Base-by-base conservation (phyloP, 805 yeast species). In the Ogataea glucozyma region DNA sequence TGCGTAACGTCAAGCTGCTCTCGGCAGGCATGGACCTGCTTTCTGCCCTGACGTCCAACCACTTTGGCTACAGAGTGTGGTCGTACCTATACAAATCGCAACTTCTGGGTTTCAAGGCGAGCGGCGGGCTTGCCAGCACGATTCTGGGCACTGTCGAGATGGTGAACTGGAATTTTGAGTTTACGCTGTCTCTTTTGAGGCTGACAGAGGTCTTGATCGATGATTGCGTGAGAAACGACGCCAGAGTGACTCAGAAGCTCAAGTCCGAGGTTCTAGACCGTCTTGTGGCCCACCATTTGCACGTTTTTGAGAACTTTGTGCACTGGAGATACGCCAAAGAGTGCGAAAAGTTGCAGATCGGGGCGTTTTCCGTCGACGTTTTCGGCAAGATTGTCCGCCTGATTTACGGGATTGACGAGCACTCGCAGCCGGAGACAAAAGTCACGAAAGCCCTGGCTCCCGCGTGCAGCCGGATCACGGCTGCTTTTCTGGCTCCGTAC, bases 31-130 rank as follows among this genome's bases (percentile, higher is more conserved):
- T 80, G 16, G 61, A 72, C 9, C 73, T 86, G 17, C 65, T 88
- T 22, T 63, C 72, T 1, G 67, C 73, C 0, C 13, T 67, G 77
- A 29, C 68, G 69, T 29, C 67, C 67, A 35, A 64, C 21, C 59
- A 77, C 5, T 75, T 71, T 29, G 78, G 95, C 0, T 72, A 75
- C 46, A 70, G 88, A 43, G 84, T 89, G 3, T 90, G 97, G 96
- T 75, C 88, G 0, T 83, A 83, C 55, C 62, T 91, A 11, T 74
- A 79, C 17, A 78, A 79, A 38, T 83, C 95, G 0, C 74, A 78
- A 14, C 65, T 89, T 21, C 66, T 88, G 1, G 81, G 83, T 11
- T 71, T 73, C 37, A 72, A 76, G 43, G 80, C 80, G 1, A 78
- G 77, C 48, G 87, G 85, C 31, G 90, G 93, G 0, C 64, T 79